Conservation (phyloP, 108 stramenopile genomes). For the Pseudonitzschia pungens region DNA sequence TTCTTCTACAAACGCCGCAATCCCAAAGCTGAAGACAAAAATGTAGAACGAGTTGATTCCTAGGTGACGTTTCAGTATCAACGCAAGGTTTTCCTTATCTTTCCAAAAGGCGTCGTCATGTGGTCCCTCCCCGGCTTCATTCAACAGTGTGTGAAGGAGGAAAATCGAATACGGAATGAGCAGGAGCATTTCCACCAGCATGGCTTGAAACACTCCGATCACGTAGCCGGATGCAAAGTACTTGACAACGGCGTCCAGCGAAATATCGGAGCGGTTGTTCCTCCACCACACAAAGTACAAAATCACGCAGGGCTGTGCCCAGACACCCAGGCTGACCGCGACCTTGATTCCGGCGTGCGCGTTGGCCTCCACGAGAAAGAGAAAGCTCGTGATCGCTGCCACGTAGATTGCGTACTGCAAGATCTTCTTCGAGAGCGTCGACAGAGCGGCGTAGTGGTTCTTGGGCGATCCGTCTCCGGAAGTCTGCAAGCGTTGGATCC, state of each 20-base stretch:
- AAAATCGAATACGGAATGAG: slow-evolving; percentile 31
- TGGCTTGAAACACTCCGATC: slow-evolving; percentile 23
- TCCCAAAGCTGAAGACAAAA: slow-evolving; percentile 34
- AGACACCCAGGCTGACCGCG: background rate
- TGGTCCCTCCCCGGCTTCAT: background rate
- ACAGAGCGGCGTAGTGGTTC: background rate
- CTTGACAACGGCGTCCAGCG: slow-evolving; percentile 80
- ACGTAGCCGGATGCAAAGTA: slow-evolving; percentile 74
- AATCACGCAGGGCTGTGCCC: slow-evolving; percentile 18
- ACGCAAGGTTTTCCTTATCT: background rate
- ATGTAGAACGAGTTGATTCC: slow-evolving; percentile 17
- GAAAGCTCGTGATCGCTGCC: background rate
- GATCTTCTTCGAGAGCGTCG: background rate
- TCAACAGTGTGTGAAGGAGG: background rate
- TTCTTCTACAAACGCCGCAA: slow-evolving; percentile 77
- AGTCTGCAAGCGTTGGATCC: slow-evolving; percentile 12
- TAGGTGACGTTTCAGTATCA: background rate
- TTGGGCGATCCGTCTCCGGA: background rate
- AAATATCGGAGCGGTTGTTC: slow-evolving; percentile 39
- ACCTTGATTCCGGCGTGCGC: background rate
- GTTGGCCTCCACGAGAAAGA: background rate
- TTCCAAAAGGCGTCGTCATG: background rate
- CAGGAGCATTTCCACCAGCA: slow-evolving; percentile 34
- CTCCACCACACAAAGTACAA: slow-evolving; percentile 58
- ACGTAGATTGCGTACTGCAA: background rate